These are phyloP conservation scores for Verbascum thapsus DNA, from an alignment of 257 asterid genomes.

Conservation along the genomic window DNA sequence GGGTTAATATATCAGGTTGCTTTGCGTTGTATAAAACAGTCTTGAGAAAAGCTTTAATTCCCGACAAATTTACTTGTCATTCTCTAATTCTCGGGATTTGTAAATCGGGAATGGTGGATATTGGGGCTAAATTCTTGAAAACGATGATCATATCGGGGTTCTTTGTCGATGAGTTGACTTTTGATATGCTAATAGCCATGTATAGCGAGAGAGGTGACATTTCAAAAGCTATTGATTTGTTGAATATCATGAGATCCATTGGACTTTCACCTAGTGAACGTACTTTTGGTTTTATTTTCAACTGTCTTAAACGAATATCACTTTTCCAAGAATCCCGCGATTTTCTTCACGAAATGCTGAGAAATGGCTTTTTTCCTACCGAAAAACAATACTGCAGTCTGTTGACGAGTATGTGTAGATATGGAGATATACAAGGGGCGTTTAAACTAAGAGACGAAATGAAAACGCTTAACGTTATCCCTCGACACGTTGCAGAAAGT, in stretches of 20 bases:
- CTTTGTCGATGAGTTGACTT: conserved; percentile 57
- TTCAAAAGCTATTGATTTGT: conserved; percentile 60
- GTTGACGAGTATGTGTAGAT: conserved; percentile 68
- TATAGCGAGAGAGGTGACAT: conserved; percentile 63
- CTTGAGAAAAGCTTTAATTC: conserved; percentile 52
- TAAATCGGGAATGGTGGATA: conserved; percentile 59
- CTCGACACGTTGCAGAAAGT: conserved; percentile 56
- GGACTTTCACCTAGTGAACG: conserved; percentile 57
- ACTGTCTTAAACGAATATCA: conserved; percentile 60
- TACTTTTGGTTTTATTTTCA: conserved; percentile 56
- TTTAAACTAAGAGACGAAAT: conserved; percentile 60
- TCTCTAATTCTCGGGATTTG: conserved; percentile 65
- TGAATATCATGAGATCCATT: conserved; percentile 52
- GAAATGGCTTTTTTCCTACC: conserved; percentile 57
- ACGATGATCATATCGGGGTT: conserved; percentile 59
- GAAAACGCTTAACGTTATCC: conserved; percentile 48
- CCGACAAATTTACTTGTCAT: conserved; percentile 73
- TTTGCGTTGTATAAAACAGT: conserved; percentile 50
- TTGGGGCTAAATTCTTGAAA: conserved; percentile 69
- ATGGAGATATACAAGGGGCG: conserved; percentile 66
- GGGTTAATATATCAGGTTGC: conserved; percentile 49
- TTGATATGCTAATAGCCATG: conserved; percentile 57
- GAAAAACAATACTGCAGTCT: conserved; percentile 64
- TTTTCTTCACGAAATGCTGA: conserved; percentile 58
- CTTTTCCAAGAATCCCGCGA: conserved; percentile 44